Percentiles rank a stretch among this genome's conserved stretches.
Conservation (phyloP, 2,329 filamentous ascomycete genomes). For the Aspergillus sp. region DNA sequence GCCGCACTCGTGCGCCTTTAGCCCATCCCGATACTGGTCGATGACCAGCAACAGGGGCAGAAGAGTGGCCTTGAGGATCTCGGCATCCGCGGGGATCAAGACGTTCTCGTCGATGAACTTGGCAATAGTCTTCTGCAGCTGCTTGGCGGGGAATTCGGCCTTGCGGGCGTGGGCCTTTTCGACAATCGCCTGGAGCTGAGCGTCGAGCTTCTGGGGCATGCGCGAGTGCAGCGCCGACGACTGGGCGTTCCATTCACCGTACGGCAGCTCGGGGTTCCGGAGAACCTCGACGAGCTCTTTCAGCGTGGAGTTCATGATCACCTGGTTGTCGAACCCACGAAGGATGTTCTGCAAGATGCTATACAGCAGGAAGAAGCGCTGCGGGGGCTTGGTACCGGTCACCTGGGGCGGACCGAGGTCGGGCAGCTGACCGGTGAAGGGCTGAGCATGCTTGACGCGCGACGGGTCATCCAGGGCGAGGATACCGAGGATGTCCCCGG, state of each 20-base stretch:
- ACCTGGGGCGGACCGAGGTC: constrained; percentile 78
- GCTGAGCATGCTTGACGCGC: constrained; percentile 91
- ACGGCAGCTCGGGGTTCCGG: constrained; percentile 81
- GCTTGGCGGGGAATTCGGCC: constrained; percentile 85
- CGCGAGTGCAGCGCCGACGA: constrained; percentile 94
- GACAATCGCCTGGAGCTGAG: constrained; percentile 72
- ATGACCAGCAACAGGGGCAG: constrained; percentile 70
- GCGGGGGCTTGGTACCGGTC: constrained; percentile 81
- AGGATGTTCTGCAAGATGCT: constrained; percentile 81
- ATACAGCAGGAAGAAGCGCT: constrained; percentile 71
- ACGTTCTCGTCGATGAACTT: constrained; percentile 88
- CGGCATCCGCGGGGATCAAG: constrained; percentile 57
- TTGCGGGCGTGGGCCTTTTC: constrained; percentile 71
- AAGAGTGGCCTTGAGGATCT: constrained; percentile 63
- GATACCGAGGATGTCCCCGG: constrained; percentile 97
- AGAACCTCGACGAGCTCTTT: constrained; percentile 87
- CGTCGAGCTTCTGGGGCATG: constrained; percentile 90
- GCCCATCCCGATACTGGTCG: constrained; percentile 70
- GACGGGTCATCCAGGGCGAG: constrained; percentile 89
- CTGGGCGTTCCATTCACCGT: constrained; percentile 92
- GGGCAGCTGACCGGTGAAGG: constrained; percentile 85
- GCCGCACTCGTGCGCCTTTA: constrained; percentile 81
- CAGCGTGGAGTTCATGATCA: constrained; percentile 82
- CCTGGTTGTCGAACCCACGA: constrained; percentile 89
- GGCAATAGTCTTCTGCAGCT: constrained; percentile 69